Evolutionary conservation across 306 rosid genomes (phyloP).

Genomic region (Gillenia trifoliata): DNA sequence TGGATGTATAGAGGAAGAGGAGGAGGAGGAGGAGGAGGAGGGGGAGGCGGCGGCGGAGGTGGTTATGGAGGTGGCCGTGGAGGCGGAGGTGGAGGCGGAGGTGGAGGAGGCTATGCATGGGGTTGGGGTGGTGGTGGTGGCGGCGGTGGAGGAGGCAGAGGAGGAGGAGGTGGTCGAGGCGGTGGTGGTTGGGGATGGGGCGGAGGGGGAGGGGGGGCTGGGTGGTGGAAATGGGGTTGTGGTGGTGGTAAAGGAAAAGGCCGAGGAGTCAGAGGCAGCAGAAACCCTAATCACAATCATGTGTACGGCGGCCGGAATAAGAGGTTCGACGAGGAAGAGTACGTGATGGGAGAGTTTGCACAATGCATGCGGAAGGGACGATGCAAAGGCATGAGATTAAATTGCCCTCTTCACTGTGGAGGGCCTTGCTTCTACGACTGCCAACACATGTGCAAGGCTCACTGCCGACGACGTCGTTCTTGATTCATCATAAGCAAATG

Average conservation of each 20-base stretch:
- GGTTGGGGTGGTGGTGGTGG: slow-evolving; percentile 29
- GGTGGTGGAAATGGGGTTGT: slow-evolving; percentile 78
- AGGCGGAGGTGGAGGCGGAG: slow-evolving; percentile 70
- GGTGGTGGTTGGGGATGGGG: slow-evolving; percentile 39
- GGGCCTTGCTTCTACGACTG: slow-evolving; percentile 88
- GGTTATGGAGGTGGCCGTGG: slow-evolving; percentile 40
- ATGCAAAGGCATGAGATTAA: slow-evolving; percentile 70
- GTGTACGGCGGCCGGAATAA: slow-evolving; percentile 22
- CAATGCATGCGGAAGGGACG: slow-evolving; percentile 63
- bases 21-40: slow-evolving; percentile 19
- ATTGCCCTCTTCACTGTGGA: slow-evolving; percentile 90
- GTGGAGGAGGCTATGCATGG: slow-evolving; percentile 19
- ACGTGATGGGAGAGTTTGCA: slow-evolving; percentile 66
- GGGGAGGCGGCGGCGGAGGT: neutral
- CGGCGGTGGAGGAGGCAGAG: neutral
- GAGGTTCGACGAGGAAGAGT: slow-evolving; percentile 31
- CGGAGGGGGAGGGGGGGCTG: slow-evolving; percentile 75
- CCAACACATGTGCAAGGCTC: slow-evolving; percentile 77
- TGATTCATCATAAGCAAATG: neutral
- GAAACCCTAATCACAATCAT: neutral
- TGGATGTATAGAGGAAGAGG: slow-evolving; percentile 16
- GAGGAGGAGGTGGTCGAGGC: slow-evolving; percentile 5
- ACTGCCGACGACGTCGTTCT: slow-evolving; percentile 37
- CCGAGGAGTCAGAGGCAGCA: slow-evolving; percentile 15
- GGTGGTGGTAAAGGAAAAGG: slow-evolving; percentile 32